Evolutionary conservation across 2,329 filamentous ascomycete species (phyloP).

Genomic region (Ceratocystis huliohia): DNA sequence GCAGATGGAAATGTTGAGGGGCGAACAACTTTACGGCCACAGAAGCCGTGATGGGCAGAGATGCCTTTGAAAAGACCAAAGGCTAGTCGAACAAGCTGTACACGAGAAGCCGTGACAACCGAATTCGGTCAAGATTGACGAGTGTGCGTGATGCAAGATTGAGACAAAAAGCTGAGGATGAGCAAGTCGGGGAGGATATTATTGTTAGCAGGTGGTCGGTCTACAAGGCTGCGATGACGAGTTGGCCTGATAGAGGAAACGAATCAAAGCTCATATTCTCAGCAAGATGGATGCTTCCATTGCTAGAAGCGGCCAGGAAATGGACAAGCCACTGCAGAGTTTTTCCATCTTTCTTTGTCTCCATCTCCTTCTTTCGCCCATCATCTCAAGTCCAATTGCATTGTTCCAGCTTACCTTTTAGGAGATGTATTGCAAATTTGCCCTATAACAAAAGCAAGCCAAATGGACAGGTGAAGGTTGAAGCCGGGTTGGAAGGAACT

Average conservation of each 20-base stretch:
- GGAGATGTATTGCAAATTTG: not conserved
- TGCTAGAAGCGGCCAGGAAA: not conserved
- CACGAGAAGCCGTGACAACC: constrained; percentile 15
- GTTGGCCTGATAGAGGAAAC: not conserved
- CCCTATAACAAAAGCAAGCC: not conserved
- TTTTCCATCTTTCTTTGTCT: not conserved
- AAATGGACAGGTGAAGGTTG: not conserved
- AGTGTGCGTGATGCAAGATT: not conserved
- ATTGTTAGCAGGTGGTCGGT: constrained; percentile 8
- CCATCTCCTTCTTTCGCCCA: not conserved
- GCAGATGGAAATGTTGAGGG: constrained; percentile 58
- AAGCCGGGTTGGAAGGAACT: not conserved
- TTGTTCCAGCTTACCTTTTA: not conserved
- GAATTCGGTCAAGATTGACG: not conserved
- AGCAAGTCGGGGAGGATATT: not conserved
- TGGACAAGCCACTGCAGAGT: not conserved
- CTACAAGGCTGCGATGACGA: not conserved
- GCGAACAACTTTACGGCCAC: constrained; percentile 48
- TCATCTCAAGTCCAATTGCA: not conserved
- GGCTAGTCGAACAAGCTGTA: constrained; percentile 30
- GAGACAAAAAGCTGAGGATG: constrained; percentile 6
- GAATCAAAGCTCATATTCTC: not conserved
- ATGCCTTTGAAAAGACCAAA: constrained; percentile 57
- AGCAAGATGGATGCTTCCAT: too few relatives aligned
- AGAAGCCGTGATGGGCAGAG: constrained; percentile 46